Evolutionary conservation across 805 yeast genomes (phyloP).

Genomic region (Jamesozyma piceae): DNA sequence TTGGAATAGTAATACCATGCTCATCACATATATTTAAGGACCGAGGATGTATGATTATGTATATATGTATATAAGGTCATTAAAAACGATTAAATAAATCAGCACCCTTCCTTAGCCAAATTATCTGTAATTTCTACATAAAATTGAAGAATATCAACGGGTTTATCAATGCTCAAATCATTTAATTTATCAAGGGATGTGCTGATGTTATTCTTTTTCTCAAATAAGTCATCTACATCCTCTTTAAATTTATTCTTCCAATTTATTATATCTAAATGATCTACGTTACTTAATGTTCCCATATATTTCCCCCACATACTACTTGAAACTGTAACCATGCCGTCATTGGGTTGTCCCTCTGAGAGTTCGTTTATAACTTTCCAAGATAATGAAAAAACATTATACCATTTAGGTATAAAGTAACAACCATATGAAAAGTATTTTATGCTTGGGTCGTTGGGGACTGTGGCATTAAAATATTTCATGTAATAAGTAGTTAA

Average conservation of each 20-base stretch:
- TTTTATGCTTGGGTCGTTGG: constrained; percentile 50
- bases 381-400: constrained; percentile 58
- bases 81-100: not conserved
- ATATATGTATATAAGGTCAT: not conserved
- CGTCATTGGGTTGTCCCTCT: constrained; percentile 60
- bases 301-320: constrained; percentile 76
- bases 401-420: constrained; percentile 53
- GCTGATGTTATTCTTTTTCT: not conserved
- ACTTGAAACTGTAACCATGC: constrained; percentile 70
- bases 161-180: constrained; percentile 23
- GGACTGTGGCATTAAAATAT: constrained; percentile 44
- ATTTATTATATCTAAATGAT: constrained; percentile 79
- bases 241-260: constrained; percentile 55
- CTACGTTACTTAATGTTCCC: constrained; percentile 71
- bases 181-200: not conserved
- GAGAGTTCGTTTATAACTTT: constrained; percentile 40
- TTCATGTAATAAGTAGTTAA: constrained; percentile 48
- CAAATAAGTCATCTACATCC: constrained; percentile 5
- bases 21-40: no score
- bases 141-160: constrained; percentile 57
- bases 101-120: constrained; percentile 51
- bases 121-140: constrained; percentile 60
- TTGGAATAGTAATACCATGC: no score
- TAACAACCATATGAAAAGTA: constrained; percentile 82
- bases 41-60: no score